phyloP scores from a whole-genome alignment of 2,329 filamentous ascomycete genomes.

The Ophiostoma angusticollis region DNA sequence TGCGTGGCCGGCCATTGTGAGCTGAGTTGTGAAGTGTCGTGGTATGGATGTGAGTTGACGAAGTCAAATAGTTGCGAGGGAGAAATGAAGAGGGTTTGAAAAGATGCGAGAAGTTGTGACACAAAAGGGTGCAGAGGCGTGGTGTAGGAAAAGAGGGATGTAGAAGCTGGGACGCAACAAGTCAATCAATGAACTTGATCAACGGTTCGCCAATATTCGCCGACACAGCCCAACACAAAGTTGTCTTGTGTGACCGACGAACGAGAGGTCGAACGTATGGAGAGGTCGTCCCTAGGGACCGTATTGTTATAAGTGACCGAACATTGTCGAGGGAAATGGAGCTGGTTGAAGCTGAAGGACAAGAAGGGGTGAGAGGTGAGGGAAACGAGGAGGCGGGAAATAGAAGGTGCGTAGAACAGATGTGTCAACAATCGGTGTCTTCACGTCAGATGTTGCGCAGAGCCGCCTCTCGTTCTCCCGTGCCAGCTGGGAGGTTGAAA shows the following conservation, averaged over 20 bases:
- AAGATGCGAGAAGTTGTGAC: no score
- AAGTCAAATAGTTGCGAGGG: not conserved
- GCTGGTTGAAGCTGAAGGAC: not conserved
- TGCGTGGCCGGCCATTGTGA: constrained; percentile 19
- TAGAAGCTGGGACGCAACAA: not conserved
- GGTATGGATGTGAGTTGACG: not conserved
- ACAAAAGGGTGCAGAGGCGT: not conserved
- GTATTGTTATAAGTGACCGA: constrained; percentile 21
- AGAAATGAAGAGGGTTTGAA: not conserved
- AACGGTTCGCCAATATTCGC: constrained; percentile 2
- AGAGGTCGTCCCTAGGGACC: constrained; percentile 32
- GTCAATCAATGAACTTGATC: constrained; percentile 3
- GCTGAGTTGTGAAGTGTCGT: not conserved
- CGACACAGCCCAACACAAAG: not conserved
- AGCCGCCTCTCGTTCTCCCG: no score
- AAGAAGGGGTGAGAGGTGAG: not conserved
- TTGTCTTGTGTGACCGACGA: not conserved
- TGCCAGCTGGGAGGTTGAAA: no score
- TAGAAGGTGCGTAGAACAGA: no score
- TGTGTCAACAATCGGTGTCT: no score
- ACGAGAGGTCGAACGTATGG: constrained; percentile 9
- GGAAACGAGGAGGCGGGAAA: not conserved
- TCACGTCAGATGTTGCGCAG: no score
- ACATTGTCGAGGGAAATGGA: constrained; percentile 16
- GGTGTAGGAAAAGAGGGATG: not conserved